Percentiles rank a stretch among this genome's conserved stretches.
Evolutionary conservation across 805 yeast genomes (phyloP).

Genomic region (Metschnikowia picachoensis): DNA sequence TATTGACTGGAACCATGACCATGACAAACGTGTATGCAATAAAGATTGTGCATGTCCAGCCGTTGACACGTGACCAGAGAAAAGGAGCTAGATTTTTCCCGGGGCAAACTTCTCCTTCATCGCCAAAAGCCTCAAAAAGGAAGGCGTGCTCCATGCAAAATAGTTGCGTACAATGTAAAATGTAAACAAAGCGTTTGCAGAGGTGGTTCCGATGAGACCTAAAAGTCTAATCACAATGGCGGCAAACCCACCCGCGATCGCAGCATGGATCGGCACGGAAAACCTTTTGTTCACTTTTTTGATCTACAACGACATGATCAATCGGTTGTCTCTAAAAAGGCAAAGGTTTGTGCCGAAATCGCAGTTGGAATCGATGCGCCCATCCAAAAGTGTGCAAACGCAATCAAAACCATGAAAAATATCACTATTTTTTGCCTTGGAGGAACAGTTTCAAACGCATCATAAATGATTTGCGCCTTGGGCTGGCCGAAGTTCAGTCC

Average conservation of each 20-base stretch:
- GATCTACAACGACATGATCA: constrained; percentile 50
- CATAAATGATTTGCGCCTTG: constrained; percentile 60
- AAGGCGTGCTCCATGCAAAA: constrained; percentile 61
- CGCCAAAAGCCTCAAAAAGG: constrained; percentile 40
- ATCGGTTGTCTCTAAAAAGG: constrained; percentile 73
- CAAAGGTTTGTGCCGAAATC: constrained; percentile 67
- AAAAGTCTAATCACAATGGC: constrained; percentile 52
- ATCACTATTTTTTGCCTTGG: constrained; percentile 61
- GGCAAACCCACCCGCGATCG: constrained; percentile 41
- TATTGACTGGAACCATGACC: constrained; percentile 57
- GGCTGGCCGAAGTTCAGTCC: constrained; percentile 45
- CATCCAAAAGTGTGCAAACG: constrained; percentile 62
- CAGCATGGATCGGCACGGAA: constrained; percentile 63
- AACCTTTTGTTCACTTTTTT: constrained; percentile 53
- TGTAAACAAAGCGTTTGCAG: constrained; percentile 64
- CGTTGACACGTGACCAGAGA: constrained; percentile 39
- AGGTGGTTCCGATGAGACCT: constrained; percentile 54
- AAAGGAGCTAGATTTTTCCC: constrained; percentile 57
- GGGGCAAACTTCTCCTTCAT: constrained; percentile 53
- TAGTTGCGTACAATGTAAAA: constrained; percentile 59
- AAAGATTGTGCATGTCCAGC: constrained; percentile 47
- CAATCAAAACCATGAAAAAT: constrained; percentile 55
- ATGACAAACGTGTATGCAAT: constrained; percentile 50
- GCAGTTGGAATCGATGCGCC: constrained; percentile 63
- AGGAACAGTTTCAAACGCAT: constrained; percentile 39